Evolutionary conservation across 169 alveolate genomes (phyloP).

Genomic region (Theileria orientalis): DNA sequence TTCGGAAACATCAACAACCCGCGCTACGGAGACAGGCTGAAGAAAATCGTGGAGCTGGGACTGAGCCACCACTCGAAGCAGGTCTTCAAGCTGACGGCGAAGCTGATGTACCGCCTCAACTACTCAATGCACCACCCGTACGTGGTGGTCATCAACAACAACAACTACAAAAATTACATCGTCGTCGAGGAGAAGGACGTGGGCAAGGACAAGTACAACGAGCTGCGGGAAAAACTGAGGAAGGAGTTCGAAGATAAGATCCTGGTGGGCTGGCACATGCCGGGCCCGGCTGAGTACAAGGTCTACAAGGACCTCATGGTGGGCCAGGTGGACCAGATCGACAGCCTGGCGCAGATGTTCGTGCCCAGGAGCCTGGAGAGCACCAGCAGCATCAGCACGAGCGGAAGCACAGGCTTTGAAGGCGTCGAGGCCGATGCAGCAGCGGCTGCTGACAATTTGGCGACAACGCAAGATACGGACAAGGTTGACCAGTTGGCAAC

Average conservation of each 20-base stretch:
- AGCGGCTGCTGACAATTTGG: too few species aligned
- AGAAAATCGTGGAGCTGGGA: constrained; percentile 29
- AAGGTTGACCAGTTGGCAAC: too few species aligned
- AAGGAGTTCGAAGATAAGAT: too few species aligned
- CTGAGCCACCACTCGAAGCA: constrained; percentile 27
- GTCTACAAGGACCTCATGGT: not conserved
- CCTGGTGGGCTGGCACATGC: constrained; percentile 4
- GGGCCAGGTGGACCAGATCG: not conserved
- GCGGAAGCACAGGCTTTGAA: too few species aligned
- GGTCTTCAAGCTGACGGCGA: constrained; percentile 34
- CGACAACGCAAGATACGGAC: too few species aligned
- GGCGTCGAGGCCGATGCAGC: too few species aligned
- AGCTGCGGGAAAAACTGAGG: too few species aligned
- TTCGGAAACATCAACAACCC: constrained; percentile 16
- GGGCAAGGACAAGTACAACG: too few species aligned
- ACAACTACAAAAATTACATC: too few species aligned
- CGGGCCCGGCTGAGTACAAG: not conserved
- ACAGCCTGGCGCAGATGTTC: not conserved
- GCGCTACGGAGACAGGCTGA: not conserved
- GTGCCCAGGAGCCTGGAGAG: too few species aligned
- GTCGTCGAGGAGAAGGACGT: too few species aligned
- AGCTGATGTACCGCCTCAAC: constrained; percentile 34
- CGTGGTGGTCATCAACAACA: not conserved
- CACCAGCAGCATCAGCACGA: too few species aligned
- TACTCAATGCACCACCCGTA: constrained; percentile 30